Evolutionary conservation across 2,329 filamentous ascomycete species (phyloP).

Genomic region (Fusarium nisikadoi): DNA sequence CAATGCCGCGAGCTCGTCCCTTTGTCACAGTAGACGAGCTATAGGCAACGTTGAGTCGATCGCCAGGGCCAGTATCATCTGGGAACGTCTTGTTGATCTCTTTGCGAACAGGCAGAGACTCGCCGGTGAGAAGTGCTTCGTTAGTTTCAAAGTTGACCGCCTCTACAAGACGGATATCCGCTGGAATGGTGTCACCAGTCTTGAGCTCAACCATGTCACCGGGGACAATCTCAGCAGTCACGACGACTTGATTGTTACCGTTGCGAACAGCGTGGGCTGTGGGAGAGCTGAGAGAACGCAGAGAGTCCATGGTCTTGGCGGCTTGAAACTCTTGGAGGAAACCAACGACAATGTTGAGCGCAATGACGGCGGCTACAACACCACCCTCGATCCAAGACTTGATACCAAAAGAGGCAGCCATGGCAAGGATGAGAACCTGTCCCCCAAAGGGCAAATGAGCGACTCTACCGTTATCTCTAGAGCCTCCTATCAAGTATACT

Average conservation of each 20-base stretch:
- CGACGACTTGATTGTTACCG: constrained; percentile 52
- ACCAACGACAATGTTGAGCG: constrained; percentile 67
- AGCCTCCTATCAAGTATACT: not conserved
- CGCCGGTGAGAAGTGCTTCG: constrained; percentile 71
- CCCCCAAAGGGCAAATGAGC: constrained; percentile 32
- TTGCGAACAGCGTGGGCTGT: constrained; percentile 57
- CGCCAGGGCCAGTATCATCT: constrained; percentile 60
- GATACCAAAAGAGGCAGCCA: constrained; percentile 68
- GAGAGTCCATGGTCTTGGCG: constrained; percentile 62
- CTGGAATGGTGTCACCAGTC: constrained; percentile 70
- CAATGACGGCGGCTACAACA: constrained; percentile 66
- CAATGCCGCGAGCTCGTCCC: constrained; percentile 68
- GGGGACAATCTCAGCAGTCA: constrained; percentile 60
- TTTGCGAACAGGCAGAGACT: constrained; percentile 70
- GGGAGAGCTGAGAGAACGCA: constrained; percentile 56
- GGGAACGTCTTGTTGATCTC: constrained; percentile 56
- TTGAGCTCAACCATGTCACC: constrained; percentile 67
- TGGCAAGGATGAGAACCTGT: constrained; percentile 64
- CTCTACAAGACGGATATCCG: constrained; percentile 66
- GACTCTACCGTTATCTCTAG: constrained; percentile 23
- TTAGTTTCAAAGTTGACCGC: constrained; percentile 76
- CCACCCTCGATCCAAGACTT: constrained; percentile 69
- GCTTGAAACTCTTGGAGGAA: constrained; percentile 59
- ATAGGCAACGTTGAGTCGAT: constrained; percentile 71
- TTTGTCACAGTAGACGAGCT: constrained; percentile 71